Evolutionary conservation across 2,329 filamentous ascomycete genomes (phyloP).

Genomic region (Amylocarpus encephaloides): DNA sequence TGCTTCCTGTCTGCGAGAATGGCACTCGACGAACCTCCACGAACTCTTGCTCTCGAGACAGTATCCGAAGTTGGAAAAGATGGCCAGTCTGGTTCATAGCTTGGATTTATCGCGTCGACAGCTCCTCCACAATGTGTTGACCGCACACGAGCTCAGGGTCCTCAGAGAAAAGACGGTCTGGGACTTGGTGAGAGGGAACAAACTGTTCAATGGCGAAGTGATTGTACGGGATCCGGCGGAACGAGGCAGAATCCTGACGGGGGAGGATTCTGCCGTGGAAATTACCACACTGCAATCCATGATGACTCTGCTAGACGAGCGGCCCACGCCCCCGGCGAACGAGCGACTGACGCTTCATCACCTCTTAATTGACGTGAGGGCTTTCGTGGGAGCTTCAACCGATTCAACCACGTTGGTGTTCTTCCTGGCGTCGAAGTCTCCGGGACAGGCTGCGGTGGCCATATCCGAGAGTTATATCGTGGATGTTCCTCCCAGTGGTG

Average conservation of each 20-base stretch:
- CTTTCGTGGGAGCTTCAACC: constrained; percentile 70
- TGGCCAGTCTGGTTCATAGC: constrained; percentile 73
- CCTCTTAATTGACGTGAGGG: constrained; percentile 75
- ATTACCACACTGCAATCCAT: constrained; percentile 86
- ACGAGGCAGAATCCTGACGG: constrained; percentile 78
- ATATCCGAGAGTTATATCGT: constrained; percentile 81
- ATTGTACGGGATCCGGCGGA: constrained; percentile 87
- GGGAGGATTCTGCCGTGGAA: constrained; percentile 87
- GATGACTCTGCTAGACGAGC: constrained; percentile 87
- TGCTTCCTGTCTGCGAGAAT: constrained; percentile 91
- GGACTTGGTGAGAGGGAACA: constrained; percentile 91
- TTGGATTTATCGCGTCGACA: constrained; percentile 82
- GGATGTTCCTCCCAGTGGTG: constrained; percentile 68
- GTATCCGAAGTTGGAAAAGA: constrained; percentile 73
- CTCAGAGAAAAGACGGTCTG: constrained; percentile 88
- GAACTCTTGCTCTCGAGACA: constrained; percentile 78
- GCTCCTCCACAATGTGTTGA: constrained; percentile 89
- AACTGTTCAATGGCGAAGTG: constrained; percentile 85
- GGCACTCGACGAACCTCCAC: constrained; percentile 96
- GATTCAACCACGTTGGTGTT: constrained; percentile 71
- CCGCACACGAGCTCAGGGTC: constrained; percentile 70
- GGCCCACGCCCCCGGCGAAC: constrained; percentile 62
- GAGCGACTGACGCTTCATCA: constrained; percentile 71
- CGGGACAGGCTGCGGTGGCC: constrained; percentile 55
- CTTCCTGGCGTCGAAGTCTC: constrained; percentile 67